These are phyloP conservation scores for Epicoccum sorghinum DNA, from an alignment of 2,329 filamentous ascomycete genomes.

Conservation along the genomic window DNA sequence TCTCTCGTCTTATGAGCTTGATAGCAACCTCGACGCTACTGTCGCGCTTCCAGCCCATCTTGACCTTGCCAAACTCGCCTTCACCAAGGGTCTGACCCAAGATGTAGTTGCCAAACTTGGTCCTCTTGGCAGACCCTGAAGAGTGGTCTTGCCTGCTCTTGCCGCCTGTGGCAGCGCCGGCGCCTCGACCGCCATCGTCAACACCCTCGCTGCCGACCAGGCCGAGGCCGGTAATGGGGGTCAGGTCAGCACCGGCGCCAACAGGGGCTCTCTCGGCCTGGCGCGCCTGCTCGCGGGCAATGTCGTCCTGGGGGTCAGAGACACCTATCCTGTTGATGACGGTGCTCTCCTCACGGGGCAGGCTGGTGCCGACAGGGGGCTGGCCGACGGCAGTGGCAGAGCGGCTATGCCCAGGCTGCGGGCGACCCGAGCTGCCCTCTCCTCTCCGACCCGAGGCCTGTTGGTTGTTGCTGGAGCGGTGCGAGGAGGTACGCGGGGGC, in stretches of 20 bases:
- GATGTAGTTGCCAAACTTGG: slow-evolving; percentile 93
- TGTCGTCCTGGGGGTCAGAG: slow-evolving; percentile 75
- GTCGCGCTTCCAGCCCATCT: slow-evolving; percentile 97
- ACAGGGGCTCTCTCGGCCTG: slow-evolving; percentile 64
- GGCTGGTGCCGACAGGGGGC: slow-evolving; percentile 58
- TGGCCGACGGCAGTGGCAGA: slow-evolving; percentile 59
- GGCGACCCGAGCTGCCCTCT: slow-evolving; percentile 39
- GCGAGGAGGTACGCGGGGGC: slow-evolving; percentile 81
- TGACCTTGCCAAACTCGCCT: slow-evolving; percentile 98
- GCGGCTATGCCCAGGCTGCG: slow-evolving; percentile 51
- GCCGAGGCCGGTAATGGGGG: slow-evolving; percentile 56
- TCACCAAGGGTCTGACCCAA: slow-evolving; percentile 95
- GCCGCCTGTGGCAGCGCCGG: slow-evolving; percentile 22
- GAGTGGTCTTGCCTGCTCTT: slow-evolving; percentile 65
- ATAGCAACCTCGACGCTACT: slow-evolving; percentile 93
- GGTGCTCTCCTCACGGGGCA: slow-evolving; percentile 78
- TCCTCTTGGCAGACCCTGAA: slow-evolving; percentile 68
- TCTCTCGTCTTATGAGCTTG: slow-evolving; percentile 94
- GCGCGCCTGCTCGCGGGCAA: slow-evolving; percentile 73
- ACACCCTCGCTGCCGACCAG: slow-evolving; percentile 58
- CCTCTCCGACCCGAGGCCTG: slow-evolving; percentile 49
- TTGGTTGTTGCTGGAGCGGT: slow-evolving; percentile 53
- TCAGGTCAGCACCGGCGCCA: slow-evolving; percentile 50
- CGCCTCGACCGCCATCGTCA: slow-evolving; percentile 53
- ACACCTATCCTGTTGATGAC: slow-evolving; percentile 79